A percentile compares a stretch with the other conserved stretches of the same genome.
These are phyloP conservation scores for Pythium rhizo-oryzae DNA, from an alignment of 352 stramenopile species.

Conservation along the genomic window DNA sequence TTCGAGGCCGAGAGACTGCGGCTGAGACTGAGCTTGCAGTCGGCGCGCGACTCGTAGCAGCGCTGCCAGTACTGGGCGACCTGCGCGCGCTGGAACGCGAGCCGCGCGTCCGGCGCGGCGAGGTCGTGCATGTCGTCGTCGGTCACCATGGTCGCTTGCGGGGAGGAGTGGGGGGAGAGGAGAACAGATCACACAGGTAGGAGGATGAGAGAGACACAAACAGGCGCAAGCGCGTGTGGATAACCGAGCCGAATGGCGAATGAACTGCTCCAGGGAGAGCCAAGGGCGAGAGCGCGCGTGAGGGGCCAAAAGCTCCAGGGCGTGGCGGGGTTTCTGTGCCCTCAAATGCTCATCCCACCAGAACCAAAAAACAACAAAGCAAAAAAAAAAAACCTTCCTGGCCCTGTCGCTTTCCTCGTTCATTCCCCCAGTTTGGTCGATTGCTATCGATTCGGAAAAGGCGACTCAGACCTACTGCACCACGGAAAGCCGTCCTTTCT, in stretches of 20 bases:
- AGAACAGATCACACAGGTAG: background rate
- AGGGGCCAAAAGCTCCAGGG: background rate
- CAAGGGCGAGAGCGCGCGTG: no score
- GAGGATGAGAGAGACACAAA: background rate
- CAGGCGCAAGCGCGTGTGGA: background rate
- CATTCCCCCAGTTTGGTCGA: background rate
- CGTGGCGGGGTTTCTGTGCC: conserved; percentile 9
- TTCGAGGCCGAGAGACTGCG: conserved; percentile 18
- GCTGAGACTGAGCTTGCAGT: conserved; percentile 12
- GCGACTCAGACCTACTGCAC: conserved; percentile 6
- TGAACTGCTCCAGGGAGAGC: background rate
- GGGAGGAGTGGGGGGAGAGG: no score
- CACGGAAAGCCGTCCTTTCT: conserved; percentile 6
- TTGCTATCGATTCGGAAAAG: conserved; percentile 10
- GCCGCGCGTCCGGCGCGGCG: conserved; percentile 4
- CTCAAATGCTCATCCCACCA: background rate
- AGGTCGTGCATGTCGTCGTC: conserved; percentile 1
- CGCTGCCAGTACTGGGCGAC: conserved; percentile 31
- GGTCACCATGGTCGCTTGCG: conserved; percentile 1
- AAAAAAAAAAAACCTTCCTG: background rate
- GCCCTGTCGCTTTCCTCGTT: conserved; percentile 16
- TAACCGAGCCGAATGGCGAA: conserved; percentile 11
- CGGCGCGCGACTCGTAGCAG: conserved; percentile 11
- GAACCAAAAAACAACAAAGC: no score
- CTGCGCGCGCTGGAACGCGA: conserved; percentile 13